Conservation (phyloP, 108 stramenopile species). For the Cyclotella baltica region DNA sequence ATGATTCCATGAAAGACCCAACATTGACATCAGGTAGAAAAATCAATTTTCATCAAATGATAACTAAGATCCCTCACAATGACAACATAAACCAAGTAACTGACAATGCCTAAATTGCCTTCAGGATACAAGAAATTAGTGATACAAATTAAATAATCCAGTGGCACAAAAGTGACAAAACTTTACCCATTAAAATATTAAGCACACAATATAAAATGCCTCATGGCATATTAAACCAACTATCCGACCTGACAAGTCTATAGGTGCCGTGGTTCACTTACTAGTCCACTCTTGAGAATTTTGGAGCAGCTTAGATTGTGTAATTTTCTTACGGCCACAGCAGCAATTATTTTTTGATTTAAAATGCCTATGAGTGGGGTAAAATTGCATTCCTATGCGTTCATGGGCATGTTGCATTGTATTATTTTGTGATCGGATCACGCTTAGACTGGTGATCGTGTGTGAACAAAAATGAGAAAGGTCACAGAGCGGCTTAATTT, state of each 20-base stretch:
- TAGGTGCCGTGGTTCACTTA: too few species aligned
- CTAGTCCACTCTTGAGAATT: too few species aligned
- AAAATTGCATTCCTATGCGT: too few species aligned
- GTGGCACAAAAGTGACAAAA: background rate
- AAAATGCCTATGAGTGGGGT: too few species aligned
- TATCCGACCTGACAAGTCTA: slow-evolving; percentile 5
- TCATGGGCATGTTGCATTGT: too few species aligned
- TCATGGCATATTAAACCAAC: slow-evolving; percentile 9
- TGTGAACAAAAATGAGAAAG: too few species aligned
- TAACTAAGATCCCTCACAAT: background rate
- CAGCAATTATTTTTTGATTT: too few species aligned
- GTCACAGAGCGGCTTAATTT: too few species aligned
- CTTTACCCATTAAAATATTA: slow-evolving; percentile 10
- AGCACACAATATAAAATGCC: background rate
- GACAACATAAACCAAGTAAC: slow-evolving; percentile 1
- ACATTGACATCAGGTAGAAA: background rate
- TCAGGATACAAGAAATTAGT: slow-evolving; percentile 12
- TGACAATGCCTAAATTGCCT: background rate
- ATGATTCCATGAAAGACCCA: slow-evolving; percentile 24
- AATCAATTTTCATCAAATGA: slow-evolving; percentile 7
- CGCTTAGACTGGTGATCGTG: too few species aligned
- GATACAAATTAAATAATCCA: slow-evolving; percentile 5
- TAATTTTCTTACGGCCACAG: too few species aligned
- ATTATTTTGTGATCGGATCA: too few species aligned
- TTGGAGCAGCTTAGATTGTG: too few species aligned